These are phyloP conservation scores for Selaginella moellendorffii DNA, from an alignment of 75 land plant species.

Conservation along the genomic window DNA sequence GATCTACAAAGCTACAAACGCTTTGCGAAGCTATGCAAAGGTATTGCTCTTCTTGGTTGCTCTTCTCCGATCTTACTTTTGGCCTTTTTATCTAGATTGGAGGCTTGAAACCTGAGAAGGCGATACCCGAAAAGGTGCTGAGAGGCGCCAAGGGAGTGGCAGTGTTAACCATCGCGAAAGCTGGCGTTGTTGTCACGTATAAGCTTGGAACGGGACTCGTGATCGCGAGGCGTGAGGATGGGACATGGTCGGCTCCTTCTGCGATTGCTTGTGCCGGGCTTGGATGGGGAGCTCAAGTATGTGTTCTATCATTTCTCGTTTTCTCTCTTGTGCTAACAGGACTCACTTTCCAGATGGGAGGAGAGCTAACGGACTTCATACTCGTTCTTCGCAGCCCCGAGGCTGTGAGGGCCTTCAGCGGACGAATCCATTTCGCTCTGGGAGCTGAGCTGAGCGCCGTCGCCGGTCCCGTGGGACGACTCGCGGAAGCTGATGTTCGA, in stretches of 20 bases:
- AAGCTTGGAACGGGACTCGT: slow-evolving; percentile 94
- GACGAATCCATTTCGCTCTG: slow-evolving; percentile 67
- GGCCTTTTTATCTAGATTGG: slow-evolving; percentile 40
- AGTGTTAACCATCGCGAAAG: slow-evolving; percentile 71
- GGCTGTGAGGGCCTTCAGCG: slow-evolving; percentile 68
- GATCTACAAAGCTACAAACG: slow-evolving; percentile 92
- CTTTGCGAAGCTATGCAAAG: slow-evolving; percentile 50
- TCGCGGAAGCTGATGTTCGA: slow-evolving; percentile 77
- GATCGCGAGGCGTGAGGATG: slow-evolving; percentile 69
- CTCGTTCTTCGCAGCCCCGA: slow-evolving; percentile 61
- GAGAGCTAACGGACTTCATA: slow-evolving; percentile 93
- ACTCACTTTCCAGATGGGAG: slow-evolving; percentile 54
- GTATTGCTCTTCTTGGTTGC: slow-evolving; percentile 19
- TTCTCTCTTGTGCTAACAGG: not conserved
- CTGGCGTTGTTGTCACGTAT: slow-evolving; percentile 84
- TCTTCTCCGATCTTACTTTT: not conserved
- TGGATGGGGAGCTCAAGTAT: slow-evolving; percentile 97
- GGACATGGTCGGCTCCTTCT: slow-evolving; percentile 96
- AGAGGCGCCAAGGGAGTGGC: slow-evolving; percentile 86
- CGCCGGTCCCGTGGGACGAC: slow-evolving; percentile 67
- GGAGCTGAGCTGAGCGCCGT: slow-evolving; percentile 93
- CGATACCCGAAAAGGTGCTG: slow-evolving; percentile 75
- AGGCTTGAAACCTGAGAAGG: slow-evolving; percentile 45
- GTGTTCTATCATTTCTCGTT: not conserved
- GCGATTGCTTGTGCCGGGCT: slow-evolving; percentile 81